Percentiles rank a stretch among this genome's conserved stretches.
Conservation (phyloP, 257 asterid species). For the Ehretia macrophylla region DNA sequence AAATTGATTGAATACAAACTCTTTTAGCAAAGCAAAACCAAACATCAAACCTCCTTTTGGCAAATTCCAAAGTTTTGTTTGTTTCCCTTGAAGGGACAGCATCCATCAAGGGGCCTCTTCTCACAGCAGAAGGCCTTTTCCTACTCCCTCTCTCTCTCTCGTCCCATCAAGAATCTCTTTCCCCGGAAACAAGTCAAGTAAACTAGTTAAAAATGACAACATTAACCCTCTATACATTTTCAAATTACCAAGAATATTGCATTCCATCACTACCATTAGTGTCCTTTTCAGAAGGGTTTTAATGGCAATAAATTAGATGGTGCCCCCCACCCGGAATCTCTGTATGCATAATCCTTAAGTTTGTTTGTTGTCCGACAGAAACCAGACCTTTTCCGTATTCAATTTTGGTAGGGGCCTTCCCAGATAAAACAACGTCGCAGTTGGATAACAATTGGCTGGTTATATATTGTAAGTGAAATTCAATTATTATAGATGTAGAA, state of each 20-base stretch:
- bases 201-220: background rate
- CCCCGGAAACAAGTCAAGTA: constrained; percentile 16
- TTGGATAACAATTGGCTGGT: no score
- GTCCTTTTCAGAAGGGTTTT: background rate
- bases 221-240: background rate
- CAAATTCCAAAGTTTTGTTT: constrained; percentile 14
- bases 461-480: no score
- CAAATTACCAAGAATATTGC: background rate
- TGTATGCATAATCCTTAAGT: no score
- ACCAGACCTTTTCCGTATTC: no score
- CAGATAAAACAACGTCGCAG: no score
- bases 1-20: no score
- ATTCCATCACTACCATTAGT: background rate
- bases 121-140: background rate
- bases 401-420: no score
- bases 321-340: background rate
- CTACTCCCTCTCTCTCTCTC: constrained; percentile 3
- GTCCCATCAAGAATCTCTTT: constrained; percentile 36
- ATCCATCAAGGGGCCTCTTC: constrained; percentile 17
- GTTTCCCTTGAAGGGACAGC: constrained; percentile 30
- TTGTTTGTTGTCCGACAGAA: no score
- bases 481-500: no score
- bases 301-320: background rate
- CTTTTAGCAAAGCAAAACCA: background rate
- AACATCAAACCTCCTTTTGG: background rate